Evolutionary conservation across 1,139 yeast species (phyloP).

Genomic region (Suhomyces maxii): DNA sequence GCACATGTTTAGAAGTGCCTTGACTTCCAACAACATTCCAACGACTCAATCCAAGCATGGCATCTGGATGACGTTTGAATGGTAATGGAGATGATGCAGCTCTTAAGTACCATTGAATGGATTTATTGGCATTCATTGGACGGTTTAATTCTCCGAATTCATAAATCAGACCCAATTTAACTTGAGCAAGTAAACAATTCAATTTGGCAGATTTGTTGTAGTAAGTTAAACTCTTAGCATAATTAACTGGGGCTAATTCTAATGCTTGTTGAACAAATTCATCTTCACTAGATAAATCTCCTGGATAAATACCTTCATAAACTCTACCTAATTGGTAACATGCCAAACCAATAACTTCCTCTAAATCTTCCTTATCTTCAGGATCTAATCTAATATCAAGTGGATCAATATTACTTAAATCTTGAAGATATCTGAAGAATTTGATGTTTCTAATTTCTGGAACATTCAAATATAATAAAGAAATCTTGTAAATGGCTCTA

Average conservation of each 20-base stretch:
- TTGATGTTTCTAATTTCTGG: constrained; percentile 37
- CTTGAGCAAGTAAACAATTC: constrained; percentile 80
- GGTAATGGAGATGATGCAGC: constrained; percentile 61
- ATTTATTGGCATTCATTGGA: constrained; percentile 64
- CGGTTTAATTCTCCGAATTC: constrained; percentile 81
- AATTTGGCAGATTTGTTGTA: constrained; percentile 78
- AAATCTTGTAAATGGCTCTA: constrained; percentile 45
- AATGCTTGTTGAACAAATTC: constrained; percentile 37
- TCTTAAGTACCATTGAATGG: constrained; percentile 86
- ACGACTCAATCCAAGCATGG: constrained; percentile 85
- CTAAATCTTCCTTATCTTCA: constrained; percentile 44
- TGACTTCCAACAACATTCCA: constrained; percentile 89
- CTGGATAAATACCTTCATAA: constrained; percentile 65
- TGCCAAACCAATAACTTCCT: constrained; percentile 45
- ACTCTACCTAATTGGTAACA: constrained; percentile 62
- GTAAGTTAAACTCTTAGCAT: constrained; percentile 62
- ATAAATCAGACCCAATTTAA: constrained; percentile 80
- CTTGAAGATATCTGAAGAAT: constrained; percentile 39
- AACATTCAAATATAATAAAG: constrained; percentile 39
- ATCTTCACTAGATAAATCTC: constrained; percentile 40
- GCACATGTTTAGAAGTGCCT: constrained; percentile 50
- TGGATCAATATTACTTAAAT: constrained; percentile 37
- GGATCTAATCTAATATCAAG: constrained; percentile 37
- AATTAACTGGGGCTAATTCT: constrained; percentile 48
- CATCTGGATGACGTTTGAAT: constrained; percentile 73